Conservation (phyloP, 1,139 yeast genomes). For the Blastobotrys illinoisensis region DNA sequence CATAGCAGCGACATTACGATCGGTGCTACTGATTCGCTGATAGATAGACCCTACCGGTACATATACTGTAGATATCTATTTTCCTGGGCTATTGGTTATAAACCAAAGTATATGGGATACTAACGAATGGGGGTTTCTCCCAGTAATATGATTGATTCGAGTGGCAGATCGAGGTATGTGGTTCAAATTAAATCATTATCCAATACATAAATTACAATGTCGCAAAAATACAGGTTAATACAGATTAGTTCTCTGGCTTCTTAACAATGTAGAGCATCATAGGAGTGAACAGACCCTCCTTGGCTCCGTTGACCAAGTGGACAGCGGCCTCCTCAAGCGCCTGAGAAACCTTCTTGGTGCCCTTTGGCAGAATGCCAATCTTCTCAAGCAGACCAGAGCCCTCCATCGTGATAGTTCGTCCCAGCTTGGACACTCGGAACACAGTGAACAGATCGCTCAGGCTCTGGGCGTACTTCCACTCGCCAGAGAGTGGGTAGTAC, state of each 20-base stretch:
- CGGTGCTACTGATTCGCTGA: neutral
- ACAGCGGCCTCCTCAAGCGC: slow-evolving; percentile 98
- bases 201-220: neutral
- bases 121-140: no score
- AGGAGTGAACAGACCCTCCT: slow-evolving; percentile 83
- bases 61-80: no score
- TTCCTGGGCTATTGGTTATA: no score
- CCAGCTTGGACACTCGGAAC: slow-evolving; percentile 81
- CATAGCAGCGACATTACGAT: neutral
- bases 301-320: slow-evolving; percentile 91
- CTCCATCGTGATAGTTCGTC: slow-evolving; percentile 80
- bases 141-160: no score
- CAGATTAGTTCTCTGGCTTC: slow-evolving; percentile 49
- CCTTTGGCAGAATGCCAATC: slow-evolving; percentile 87
- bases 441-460: slow-evolving; percentile 74
- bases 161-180: no score
- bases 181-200: neutral
- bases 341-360: slow-evolving; percentile 81
- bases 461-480: slow-evolving; percentile 79
- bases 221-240: neutral
- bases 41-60: neutral
- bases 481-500: slow-evolving; percentile 97
- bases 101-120: no score
- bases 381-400: slow-evolving; percentile 76
- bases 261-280: slow-evolving; percentile 88